Percentiles rank a stretch among this genome's conserved stretches.
Evolutionary conservation across 2,329 filamentous ascomycete species (phyloP).

Genomic region (Fusarium decemcellulare): DNA sequence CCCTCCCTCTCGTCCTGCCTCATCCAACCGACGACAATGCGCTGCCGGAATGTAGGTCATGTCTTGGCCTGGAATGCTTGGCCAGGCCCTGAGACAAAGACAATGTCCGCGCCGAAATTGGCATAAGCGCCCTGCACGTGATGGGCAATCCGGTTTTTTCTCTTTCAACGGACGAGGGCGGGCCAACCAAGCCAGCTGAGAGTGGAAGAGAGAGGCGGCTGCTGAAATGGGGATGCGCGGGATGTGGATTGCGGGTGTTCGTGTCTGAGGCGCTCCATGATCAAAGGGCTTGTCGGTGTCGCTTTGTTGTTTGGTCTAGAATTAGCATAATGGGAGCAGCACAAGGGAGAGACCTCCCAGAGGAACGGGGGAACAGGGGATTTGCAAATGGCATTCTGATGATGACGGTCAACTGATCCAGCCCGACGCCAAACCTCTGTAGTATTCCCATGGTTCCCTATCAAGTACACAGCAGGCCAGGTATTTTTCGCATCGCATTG

Average conservation of each 20-base stretch:
- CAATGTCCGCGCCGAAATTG: constrained; percentile 48
- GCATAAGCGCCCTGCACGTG: constrained; percentile 44
- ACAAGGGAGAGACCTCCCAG: constrained; percentile 35
- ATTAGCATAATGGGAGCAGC: constrained; percentile 31
- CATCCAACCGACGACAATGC: constrained; percentile 54
- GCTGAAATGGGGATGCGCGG: constrained; percentile 29
- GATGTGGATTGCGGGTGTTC: constrained; percentile 6
- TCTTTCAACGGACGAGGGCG: constrained; percentile 15
- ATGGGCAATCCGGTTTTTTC: constrained; percentile 28
- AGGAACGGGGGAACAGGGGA: constrained; percentile 10
- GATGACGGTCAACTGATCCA: constrained; percentile 42
- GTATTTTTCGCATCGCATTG: constrained; percentile 37
- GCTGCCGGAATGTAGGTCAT: constrained; percentile 36
- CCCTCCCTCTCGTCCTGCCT: constrained; percentile 44
- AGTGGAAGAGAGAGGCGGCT: constrained; percentile 15
- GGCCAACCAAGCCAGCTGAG: constrained; percentile 22
- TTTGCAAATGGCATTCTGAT: constrained; percentile 36
- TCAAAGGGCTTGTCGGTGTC: constrained; percentile 37
- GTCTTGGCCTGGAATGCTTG: constrained; percentile 51
- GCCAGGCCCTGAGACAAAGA: constrained; percentile 54
- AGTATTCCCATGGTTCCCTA: constrained; percentile 42
- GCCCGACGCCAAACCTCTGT: constrained; percentile 46
- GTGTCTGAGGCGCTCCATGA: constrained; percentile 20
- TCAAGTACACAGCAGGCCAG: constrained; percentile 44
- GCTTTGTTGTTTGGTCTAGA: constrained; percentile 36